Base-by-base conservation (phyloP, 768 basidiomycete species). In the Kwoniella sp. region DNA sequence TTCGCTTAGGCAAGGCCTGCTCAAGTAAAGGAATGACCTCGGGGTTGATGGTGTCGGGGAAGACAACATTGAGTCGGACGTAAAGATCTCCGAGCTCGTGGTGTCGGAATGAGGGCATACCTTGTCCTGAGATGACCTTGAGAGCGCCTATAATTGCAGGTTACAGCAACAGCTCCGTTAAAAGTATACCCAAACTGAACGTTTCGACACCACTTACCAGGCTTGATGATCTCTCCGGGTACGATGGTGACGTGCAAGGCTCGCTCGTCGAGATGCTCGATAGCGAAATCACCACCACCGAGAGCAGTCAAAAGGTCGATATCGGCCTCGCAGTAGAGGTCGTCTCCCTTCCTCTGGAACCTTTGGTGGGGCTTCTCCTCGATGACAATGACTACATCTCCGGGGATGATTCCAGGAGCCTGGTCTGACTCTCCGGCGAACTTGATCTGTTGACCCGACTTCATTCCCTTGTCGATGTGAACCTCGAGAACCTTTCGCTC, bases 401-500 rank as follows among this genome's bases (percentile, higher is more conserved):
- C 96, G 1, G 96, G 88, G 63, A 91, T 85, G 47, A 90, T 87
- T 15, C 84, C 88, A 1, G 95, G 94, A 77, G 94, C 91, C 73
- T 93, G 92, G 79, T 97, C 93, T 2, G 92, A 92, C 10, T 91
- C 88, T 22, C 86, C 85, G 0, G 90, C 86, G 80, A 94, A 97
- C 46, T 91, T 87, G 63, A 98, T 85, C 82, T 95, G 96, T 19
- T 95, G 97, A 0, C 95, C 95, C 65, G 86, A 86, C 84, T 97
- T 97, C 93, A 93, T 98, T 0, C 95, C 95, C 0, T 94, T 91
- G 68, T 82, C 79, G 64, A 83, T 80, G 53, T 80, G 72, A 37
- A 99, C 95, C 81, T 99, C 96, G 75, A 98, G 83, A 65, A 97
- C 88, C 83, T 98, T 98, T 82, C 95, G 91, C 81, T 99, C 96